Evolutionary conservation across 768 basidiomycete species (phyloP), one percentile per base, ranked within the genome.

Genomic region (Gautieria morchelliformis): DNA sequence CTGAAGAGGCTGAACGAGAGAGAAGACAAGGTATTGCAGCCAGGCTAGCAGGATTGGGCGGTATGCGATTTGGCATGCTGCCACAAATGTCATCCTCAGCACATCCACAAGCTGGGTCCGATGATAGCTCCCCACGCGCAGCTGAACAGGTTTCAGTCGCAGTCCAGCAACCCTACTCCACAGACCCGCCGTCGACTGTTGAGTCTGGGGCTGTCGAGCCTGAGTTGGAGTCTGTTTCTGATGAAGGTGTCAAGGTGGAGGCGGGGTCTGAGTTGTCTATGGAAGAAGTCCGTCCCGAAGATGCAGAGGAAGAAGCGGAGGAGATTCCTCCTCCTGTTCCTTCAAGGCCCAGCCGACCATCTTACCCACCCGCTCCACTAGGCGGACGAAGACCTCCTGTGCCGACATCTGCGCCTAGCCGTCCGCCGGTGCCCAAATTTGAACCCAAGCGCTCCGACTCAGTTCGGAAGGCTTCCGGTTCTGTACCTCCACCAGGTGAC

Each of bases 221-320:
- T 22, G 79, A 82, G 51, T 73, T 70, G n/a, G 80, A 81, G 42
- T 67, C 72, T 10, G 77, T 74, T 49, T 79, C 80, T 4, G 82
- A 83, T 19, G 85, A 87, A 46, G 79, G 79, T 10, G 82, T 83
- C 22, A 75, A 75, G 39, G 80, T 82, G 24, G 87, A 87, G 58
- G 79, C 77, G 6, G 85, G 87, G 63, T 87, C 84, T 60, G 85
- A 87, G 64, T n/a, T 40, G 51, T 52, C 51, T 39, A 71, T 81
- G 14, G 86, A 88, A 61, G 85, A 87, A 61, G 78, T 84, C 9
- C 72, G 69, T 9, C 74, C 83, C 58, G 79, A 82, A 37, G 83
- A 85, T 60, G 77, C 72, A 9, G 69, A 66, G 52, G 74, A 79
- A 27, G 69, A 66, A 5, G 69, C 68, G 52, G 78, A 78, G 55